Percentiles rank a stretch among this genome's conserved stretches.
Evolutionary conservation across 129 eudicot species (phyloP).

Genomic region (Centella asiatica): DNA sequence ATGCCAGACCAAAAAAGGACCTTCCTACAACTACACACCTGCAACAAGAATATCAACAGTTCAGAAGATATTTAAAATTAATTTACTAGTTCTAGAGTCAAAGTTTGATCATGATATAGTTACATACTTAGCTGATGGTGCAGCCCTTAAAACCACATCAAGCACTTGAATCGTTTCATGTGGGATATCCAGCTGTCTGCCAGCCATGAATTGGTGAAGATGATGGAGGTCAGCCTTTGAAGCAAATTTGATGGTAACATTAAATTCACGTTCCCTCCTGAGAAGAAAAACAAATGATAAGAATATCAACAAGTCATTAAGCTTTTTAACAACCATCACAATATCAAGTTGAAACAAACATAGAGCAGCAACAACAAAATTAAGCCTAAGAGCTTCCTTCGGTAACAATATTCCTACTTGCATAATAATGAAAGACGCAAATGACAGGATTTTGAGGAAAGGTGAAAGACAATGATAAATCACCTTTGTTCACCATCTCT

Average conservation of each 20-base stretch:
- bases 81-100: neutral
- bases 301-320: too few relatives aligned
- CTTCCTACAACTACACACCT: conserved; percentile 63
- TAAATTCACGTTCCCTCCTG: conserved; percentile 50
- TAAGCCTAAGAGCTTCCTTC: too few relatives aligned
- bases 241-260: conserved; percentile 64
- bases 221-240: conserved; percentile 45
- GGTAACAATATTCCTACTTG: too few relatives aligned
- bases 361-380: too few relatives aligned
- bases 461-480: neutral
- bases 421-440: too few relatives aligned
- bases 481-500: conserved; percentile 24
- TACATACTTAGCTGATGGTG: conserved; percentile 31
- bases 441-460: neutral
- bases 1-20: conserved; percentile 38
- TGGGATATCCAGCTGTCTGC: conserved; percentile 50
- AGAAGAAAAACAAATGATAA: neutral
- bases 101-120: neutral
- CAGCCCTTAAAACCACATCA: conserved; percentile 65
- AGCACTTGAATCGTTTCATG: conserved; percentile 75
- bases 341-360: too few relatives aligned
- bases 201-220: conserved; percentile 32
- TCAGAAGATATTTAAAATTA: neutral
- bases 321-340: too few relatives aligned
- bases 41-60: neutral